These are phyloP conservation scores for Lantana camara DNA, from an alignment of 257 asterid species.

Conservation along the genomic window DNA sequence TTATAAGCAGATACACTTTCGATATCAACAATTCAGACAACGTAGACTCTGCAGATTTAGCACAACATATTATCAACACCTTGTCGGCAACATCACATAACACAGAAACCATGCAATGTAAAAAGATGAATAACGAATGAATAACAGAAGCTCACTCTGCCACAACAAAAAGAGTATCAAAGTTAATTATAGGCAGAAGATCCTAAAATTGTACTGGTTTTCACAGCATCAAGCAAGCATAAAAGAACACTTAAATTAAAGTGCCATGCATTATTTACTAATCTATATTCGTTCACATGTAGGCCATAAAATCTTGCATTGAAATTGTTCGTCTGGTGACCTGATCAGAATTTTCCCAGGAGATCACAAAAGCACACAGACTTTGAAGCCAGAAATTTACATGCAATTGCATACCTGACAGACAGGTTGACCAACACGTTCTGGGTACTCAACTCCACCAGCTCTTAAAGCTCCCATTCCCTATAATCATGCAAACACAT, in stretches of 20 bases:
- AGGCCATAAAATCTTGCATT: neutral
- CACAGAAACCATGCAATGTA: neutral
- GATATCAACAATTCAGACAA: neutral
- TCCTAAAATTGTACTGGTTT: neutral
- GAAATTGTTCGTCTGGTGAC: conserved; percentile 4
- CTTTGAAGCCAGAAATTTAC: neutral
- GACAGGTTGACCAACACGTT: conserved; percentile 64
- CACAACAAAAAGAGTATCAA: conserved; percentile 8
- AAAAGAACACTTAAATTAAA: neutral
- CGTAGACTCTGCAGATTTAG: neutral
- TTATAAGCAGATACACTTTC: conserved; percentile 1
- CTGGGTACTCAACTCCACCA: conserved; percentile 57
- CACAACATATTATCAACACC: conserved; percentile 17
- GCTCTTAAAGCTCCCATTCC: conserved; percentile 49
- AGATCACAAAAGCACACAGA: neutral
- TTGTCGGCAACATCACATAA: conserved; percentile 10
- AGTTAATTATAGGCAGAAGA: conserved; percentile 1
- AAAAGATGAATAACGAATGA: neutral
- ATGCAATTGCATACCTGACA: conserved; percentile 60
- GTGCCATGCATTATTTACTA: conserved; percentile 5
- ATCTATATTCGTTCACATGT: conserved; percentile 1
- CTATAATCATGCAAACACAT: conserved; percentile 32
- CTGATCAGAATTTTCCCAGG: neutral
- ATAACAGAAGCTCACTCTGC: neutral
- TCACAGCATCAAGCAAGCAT: conserved; percentile 21